phyloP scores from a whole-genome alignment of 208 protist genomes.

The Acanthamoeba triangularis region DNA sequence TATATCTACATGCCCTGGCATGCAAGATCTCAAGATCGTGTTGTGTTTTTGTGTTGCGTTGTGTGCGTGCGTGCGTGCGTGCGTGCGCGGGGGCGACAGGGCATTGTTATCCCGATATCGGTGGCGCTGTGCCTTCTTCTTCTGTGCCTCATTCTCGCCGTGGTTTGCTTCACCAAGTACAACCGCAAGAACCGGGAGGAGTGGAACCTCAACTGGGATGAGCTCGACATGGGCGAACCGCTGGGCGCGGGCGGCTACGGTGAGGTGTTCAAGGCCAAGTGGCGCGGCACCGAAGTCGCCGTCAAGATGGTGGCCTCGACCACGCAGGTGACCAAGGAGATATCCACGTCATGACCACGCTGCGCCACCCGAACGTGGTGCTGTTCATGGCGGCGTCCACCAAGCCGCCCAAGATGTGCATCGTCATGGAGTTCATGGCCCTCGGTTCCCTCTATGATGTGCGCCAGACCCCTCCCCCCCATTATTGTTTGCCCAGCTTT shows the following conservation, averaged over 20 bases:
- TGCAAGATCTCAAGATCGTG: no score
- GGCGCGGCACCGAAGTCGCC: conserved; percentile 71
- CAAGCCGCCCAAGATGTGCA: conserved; percentile 59
- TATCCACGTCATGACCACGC: conserved; percentile 22
- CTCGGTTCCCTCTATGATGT: conserved; percentile 9
- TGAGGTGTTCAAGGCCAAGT: conserved; percentile 74
- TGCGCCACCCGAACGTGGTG: conserved; percentile 34
- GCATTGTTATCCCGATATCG: conserved; percentile 44
- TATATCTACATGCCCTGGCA: no score
- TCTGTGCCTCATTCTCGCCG: conserved; percentile 41
- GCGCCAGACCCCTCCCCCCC: not conserved
- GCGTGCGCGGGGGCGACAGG: not conserved
- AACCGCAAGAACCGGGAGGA: conserved; percentile 22
- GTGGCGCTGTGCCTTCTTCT: conserved; percentile 53
- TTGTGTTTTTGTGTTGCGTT: not conserved
- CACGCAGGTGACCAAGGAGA: conserved; percentile 53
- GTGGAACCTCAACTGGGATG: conserved; percentile 74
- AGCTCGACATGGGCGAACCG: conserved; percentile 63
- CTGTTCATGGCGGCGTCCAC: conserved; percentile 49
- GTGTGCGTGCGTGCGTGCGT: not conserved
- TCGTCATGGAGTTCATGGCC: conserved; percentile 40
- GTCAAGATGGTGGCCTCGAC: conserved; percentile 66
- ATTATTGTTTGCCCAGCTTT: not conserved
- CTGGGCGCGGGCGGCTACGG: conserved; percentile 57
- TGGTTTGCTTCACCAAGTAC: not conserved